Evolutionary conservation across 352 stramenopile genomes (phyloP).

Genomic region (Globisporangium megalacanthum): DNA sequence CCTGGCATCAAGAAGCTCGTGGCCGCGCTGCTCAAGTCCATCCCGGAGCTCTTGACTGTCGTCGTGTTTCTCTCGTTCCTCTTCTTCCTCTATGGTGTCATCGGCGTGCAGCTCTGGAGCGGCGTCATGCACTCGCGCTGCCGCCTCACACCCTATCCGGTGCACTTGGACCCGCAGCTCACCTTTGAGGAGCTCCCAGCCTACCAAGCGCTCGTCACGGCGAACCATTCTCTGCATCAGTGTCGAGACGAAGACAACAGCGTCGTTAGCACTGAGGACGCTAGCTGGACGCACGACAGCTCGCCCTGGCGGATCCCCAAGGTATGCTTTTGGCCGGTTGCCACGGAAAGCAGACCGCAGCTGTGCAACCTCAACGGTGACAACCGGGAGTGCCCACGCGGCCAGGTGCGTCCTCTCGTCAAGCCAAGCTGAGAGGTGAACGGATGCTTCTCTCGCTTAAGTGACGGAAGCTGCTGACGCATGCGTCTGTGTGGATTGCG

Average conservation of each 20-base stretch:
- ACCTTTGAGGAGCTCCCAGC: slow-evolving; percentile 20
- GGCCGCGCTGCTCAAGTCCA: slow-evolving; percentile 63
- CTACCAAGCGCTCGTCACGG: slow-evolving; percentile 26
- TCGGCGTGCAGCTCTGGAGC: slow-evolving; percentile 78
- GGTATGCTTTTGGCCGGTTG: slow-evolving; percentile 88
- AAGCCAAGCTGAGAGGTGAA: too few relatives aligned
- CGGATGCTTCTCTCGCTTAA: too few relatives aligned
- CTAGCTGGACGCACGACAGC: slow-evolving; percentile 35
- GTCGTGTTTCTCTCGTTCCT: slow-evolving; percentile 74
- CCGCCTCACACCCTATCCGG: slow-evolving; percentile 57
- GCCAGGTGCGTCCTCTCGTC: slow-evolving; percentile 18
- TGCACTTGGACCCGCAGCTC: slow-evolving; percentile 36
- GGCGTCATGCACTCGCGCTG: slow-evolving; percentile 62
- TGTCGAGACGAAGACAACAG: slow-evolving; percentile 27
- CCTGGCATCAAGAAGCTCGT: slow-evolving; percentile 76
- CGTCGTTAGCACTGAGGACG: slow-evolving; percentile 26
- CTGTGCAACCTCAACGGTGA: slow-evolving; percentile 45
- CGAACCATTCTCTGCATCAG: slow-evolving; percentile 25
- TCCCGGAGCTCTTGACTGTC: slow-evolving; percentile 72
- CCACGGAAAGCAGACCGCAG: slow-evolving; percentile 46
- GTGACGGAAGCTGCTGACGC: too few relatives aligned
- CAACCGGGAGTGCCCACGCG: slow-evolving; percentile 36
- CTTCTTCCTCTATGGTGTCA: slow-evolving; percentile 82
- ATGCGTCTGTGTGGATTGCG: neutral
- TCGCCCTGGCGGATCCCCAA: slow-evolving; percentile 45